Conservation (phyloP, 2,329 filamentous ascomycete species). For the Tolypocladium album region DNA sequence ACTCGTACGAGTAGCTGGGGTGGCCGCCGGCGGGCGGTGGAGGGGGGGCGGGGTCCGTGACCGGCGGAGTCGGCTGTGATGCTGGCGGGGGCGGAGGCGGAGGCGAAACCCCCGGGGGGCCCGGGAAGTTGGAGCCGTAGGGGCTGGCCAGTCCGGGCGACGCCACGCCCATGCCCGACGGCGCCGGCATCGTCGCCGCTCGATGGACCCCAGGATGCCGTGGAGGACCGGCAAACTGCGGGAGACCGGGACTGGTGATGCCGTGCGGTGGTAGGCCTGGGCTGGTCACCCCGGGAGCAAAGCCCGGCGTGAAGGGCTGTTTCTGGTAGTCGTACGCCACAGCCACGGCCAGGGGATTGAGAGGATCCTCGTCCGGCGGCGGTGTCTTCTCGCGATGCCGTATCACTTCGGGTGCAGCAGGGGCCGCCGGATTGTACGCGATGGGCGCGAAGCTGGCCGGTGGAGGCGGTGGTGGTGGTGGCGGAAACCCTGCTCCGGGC, state of each 20-base stretch:
- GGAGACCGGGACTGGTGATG: slow-evolving; percentile 23
- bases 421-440: slow-evolving; percentile 71
- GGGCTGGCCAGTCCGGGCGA: slow-evolving; percentile 24
- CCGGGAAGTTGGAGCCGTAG: slow-evolving; percentile 34
- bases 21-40: slow-evolving; percentile 43
- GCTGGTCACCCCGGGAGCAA: slow-evolving; percentile 33
- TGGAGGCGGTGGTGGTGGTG: slow-evolving; percentile 9
- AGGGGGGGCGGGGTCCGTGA: slow-evolving; percentile 21
- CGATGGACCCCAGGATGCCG: slow-evolving; percentile 36
- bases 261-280: slow-evolving; percentile 12
- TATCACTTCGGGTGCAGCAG: slow-evolving; percentile 62
- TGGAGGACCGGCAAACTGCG: slow-evolving; percentile 25
- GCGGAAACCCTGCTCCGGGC: not conserved
- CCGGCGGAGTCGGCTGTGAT: slow-evolving; percentile 15
- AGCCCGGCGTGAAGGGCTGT: slow-evolving; percentile 40
- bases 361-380: slow-evolving; percentile 54
- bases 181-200: slow-evolving; percentile 37
- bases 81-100: slow-evolving; percentile 16
- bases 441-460: slow-evolving; percentile 48
- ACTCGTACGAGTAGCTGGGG: slow-evolving; percentile 42
- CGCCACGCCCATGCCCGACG: slow-evolving; percentile 3
- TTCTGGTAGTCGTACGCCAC: slow-evolving; percentile 45
- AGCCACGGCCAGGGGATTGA: slow-evolving; percentile 47
- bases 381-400: slow-evolving; percentile 70
- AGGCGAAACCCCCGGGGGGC: slow-evolving; percentile 31